Evolutionary conservation across 225 moss, liverwort and hornwort species (phyloP), one percentile per base, ranked within the genome.

Genomic region (Pseudisothecium myosuroides): DNA sequence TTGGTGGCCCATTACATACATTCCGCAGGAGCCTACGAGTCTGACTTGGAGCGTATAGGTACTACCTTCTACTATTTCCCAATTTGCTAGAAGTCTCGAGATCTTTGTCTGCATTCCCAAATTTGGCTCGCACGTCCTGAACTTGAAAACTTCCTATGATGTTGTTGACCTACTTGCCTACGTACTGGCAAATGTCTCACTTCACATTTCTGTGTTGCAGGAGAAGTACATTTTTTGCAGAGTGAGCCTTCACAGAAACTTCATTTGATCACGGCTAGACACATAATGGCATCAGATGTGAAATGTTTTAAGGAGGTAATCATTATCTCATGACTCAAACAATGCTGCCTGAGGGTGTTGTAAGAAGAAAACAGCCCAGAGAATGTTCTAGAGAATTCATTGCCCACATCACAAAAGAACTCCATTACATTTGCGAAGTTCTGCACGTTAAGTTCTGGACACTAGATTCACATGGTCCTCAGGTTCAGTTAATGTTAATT

Each of bases 1-100:
- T 96, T 95, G 95, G 96, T 95, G 68, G 94, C 97, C n/a, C 94
- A 92, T 87, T 82, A 94, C 84, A 95, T 97, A 86, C 97, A 97
- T 88, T 89, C 90, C 56, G 95, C 93, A 88, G 95, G 96, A 80
- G 96, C 97, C 6, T 97, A 97, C 84, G 97, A 97, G 86, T 94
- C 95, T 78, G 97, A 97, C 87, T 90, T 97, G 87, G 94, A 95
- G 88, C 94, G 90, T 43, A 90, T 94, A 88, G 94, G 96, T 95
- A 73, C 15, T 37, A 54, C 24, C 59, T 83, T 60, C 47, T 52
- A 21, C 50, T 72, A 62, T 47, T 77, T 84, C 67, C 52, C 61
- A 56, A 60, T 65, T 66, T 72, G 20, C 58, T 67, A 62, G n/a
- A 85, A 47, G 28, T 76, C 71, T 47, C 14, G 39, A 63, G 87